Conservation (phyloP, 306 rosid genomes). For the Calophaca sinica region DNA sequence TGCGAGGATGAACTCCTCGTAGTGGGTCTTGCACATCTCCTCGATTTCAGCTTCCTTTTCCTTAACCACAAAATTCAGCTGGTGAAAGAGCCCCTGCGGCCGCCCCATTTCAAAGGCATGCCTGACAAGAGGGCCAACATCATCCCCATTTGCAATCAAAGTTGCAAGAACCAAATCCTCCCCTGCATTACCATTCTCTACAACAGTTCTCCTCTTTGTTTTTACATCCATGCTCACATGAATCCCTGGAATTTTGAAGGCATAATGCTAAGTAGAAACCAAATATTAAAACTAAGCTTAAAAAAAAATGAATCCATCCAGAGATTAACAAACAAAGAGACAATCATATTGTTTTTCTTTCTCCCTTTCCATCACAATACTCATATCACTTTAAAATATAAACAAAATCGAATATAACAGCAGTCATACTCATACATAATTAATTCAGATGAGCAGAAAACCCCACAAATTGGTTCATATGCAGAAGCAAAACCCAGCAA, state of each 20-base stretch:
- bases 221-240: conserved; percentile 63
- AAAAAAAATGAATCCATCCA: background rate
- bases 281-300: conserved; percentile 16
- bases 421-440: background rate
- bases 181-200: conserved; percentile 73
- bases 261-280: conserved; percentile 1
- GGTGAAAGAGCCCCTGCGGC: conserved; percentile 81
- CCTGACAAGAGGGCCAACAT: conserved; percentile 89
- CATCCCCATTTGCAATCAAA: conserved; percentile 82
- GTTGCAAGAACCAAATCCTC: conserved; percentile 79
- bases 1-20: conserved; percentile 91
- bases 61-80: conserved; percentile 74
- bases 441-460: background rate
- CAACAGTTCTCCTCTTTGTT: conserved; percentile 63
- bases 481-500: background rate
- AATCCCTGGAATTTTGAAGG: conserved; percentile 42
- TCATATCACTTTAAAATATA: conserved; percentile 3
- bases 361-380: background rate
- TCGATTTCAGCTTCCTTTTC: conserved; percentile 90
- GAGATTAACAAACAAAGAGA: too few relatives aligned
- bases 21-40: conserved; percentile 94
- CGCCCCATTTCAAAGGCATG: conserved; percentile 84
- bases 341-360: too few relatives aligned
- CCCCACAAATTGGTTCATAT: background rate
- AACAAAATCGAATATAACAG: conserved; percentile 31